Evolutionary conservation across 1,284 basidiomycete species (phyloP).

Genomic region (Leccinum pallidistipes): DNA sequence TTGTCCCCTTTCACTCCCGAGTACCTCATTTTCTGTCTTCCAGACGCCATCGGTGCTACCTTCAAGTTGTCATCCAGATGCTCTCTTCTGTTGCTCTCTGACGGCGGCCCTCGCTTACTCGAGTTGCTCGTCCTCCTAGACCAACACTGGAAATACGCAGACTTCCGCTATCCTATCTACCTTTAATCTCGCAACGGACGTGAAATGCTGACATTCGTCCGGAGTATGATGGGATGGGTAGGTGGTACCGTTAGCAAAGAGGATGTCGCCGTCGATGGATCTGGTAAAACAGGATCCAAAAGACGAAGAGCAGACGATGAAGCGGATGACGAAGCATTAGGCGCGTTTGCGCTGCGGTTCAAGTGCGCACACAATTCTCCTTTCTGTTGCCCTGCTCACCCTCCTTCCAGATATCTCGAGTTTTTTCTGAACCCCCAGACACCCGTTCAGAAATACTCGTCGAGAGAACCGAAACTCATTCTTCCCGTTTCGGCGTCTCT

Average conservation of each 20-base stretch:
- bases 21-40: constrained; percentile 8
- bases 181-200: constrained; percentile 87
- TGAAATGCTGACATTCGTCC: constrained; percentile 93
- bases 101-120: constrained; percentile 90
- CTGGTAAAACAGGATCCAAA: constrained; percentile 51
- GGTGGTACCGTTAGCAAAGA: constrained; percentile 91
- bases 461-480: constrained; percentile 88
- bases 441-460: constrained; percentile 80
- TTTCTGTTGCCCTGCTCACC: constrained; percentile 4
- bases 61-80: constrained; percentile 59
- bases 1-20: neutral
- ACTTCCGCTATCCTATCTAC: constrained; percentile 84
- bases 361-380: constrained; percentile 43
- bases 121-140: constrained; percentile 95
- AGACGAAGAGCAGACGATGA: constrained; percentile 67
- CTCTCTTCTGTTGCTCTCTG: constrained; percentile 89
- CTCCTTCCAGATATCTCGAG: constrained; percentile 70
- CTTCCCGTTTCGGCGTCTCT: constrained; percentile 91
- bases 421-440: constrained; percentile 86
- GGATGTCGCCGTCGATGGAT: constrained; percentile 77
- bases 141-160: constrained; percentile 94
- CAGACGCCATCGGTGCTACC: constrained; percentile 75
- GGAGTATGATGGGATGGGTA: constrained; percentile 96
- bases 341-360: constrained; percentile 75
- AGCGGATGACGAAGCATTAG: constrained; percentile 70